Evolutionary conservation across 2,329 filamentous ascomycete genomes (phyloP).

Genomic region (Cladobotryum mycophilum): DNA sequence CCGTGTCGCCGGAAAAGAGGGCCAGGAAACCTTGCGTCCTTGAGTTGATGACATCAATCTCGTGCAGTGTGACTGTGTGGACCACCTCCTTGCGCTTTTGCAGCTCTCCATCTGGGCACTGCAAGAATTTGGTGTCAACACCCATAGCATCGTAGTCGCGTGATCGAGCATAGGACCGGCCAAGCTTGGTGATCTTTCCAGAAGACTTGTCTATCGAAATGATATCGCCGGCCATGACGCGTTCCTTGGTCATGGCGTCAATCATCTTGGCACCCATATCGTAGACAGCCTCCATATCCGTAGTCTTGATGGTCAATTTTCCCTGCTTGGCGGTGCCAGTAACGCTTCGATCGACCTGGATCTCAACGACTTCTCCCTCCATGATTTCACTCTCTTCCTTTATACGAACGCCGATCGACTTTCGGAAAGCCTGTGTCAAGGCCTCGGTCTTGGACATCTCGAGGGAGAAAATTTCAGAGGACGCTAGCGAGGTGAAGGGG

Average conservation of each 20-base stretch:
- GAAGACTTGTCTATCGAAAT: slow-evolving; percentile 98
- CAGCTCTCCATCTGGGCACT: slow-evolving; percentile 94
- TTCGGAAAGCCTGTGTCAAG: slow-evolving; percentile 96
- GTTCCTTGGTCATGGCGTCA: slow-evolving; percentile 98
- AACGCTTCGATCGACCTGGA: slow-evolving; percentile 94
- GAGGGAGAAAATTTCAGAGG: slow-evolving; percentile 95
- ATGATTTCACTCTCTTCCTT: slow-evolving; percentile 99
- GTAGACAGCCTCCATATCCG: slow-evolving; percentile 99
- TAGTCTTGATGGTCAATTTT: slow-evolving; percentile 98
- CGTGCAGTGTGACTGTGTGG: slow-evolving; percentile 92
- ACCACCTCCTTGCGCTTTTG: slow-evolving; percentile 96
- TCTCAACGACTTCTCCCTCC: slow-evolving; percentile 97
- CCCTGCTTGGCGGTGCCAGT: slow-evolving; percentile 97
- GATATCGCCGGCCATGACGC: slow-evolving; percentile 96
- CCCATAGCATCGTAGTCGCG: slow-evolving; percentile 99
- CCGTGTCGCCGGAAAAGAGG: slow-evolving; percentile 95
- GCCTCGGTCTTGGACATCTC: slow-evolving; percentile 99
- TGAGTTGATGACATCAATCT: slow-evolving; percentile 99
- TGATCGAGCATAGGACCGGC: slow-evolving; percentile 87
- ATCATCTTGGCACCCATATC: slow-evolving; percentile 99
- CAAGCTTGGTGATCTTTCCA: slow-evolving; percentile 95
- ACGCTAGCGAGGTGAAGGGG: slow-evolving; percentile 91
- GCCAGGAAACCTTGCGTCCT: slow-evolving; percentile 97
- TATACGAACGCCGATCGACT: slow-evolving; percentile 95
- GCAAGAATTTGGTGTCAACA: slow-evolving; percentile 94